A percentile compares a stretch with the other conserved stretches of the same genome.
These are phyloP conservation scores for Geosmithia flava DNA, from an alignment of 2,329 filamentous ascomycete genomes.

Conservation along the genomic window DNA sequence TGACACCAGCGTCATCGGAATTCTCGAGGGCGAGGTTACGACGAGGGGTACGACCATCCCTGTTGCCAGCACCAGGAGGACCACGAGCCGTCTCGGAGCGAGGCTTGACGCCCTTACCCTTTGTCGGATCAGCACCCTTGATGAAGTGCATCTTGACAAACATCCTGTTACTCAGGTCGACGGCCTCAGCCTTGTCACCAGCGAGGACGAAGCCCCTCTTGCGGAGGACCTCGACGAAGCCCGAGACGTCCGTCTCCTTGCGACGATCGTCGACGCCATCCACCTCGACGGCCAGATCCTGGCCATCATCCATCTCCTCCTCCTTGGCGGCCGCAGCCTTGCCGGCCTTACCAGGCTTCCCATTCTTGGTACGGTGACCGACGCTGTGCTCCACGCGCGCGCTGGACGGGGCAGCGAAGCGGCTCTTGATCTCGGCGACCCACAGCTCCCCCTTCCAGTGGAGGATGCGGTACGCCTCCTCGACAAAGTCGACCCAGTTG, in stretches of 20 bases:
- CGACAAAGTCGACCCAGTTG: slow-evolving; percentile 94
- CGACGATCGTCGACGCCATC: slow-evolving; percentile 52
- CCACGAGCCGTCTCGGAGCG: slow-evolving; percentile 36
- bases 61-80: slow-evolving; percentile 30
- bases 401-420: slow-evolving; percentile 44
- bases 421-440: slow-evolving; percentile 93
- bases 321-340: slow-evolving; percentile 31
- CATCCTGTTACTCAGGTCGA: slow-evolving; percentile 91
- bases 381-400: slow-evolving; percentile 52
- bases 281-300: slow-evolving; percentile 55
- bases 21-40: slow-evolving; percentile 38
- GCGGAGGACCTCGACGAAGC: slow-evolving; percentile 73
- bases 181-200: slow-evolving; percentile 42
- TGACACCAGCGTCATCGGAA: slow-evolving; percentile 46
- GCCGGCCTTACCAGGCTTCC: slow-evolving; percentile 9
- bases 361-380: slow-evolving; percentile 48
- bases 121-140: slow-evolving; percentile 63
- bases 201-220: slow-evolving; percentile 78
- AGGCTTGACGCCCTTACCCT: slow-evolving; percentile 57
- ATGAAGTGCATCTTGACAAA: slow-evolving; percentile 95
- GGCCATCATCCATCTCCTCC: slow-evolving; percentile 30
- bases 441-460: slow-evolving; percentile 93
- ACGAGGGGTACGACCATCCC: slow-evolving; percentile 41
- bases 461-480: slow-evolving; percentile 86
- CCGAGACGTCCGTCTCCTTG: slow-evolving; percentile 72